Percentiles rank a stretch among this genome's conserved stretches.
Evolutionary conservation across 2,329 filamentous ascomycete species (phyloP).

Genomic region (Pseudogymnoascus sp.): DNA sequence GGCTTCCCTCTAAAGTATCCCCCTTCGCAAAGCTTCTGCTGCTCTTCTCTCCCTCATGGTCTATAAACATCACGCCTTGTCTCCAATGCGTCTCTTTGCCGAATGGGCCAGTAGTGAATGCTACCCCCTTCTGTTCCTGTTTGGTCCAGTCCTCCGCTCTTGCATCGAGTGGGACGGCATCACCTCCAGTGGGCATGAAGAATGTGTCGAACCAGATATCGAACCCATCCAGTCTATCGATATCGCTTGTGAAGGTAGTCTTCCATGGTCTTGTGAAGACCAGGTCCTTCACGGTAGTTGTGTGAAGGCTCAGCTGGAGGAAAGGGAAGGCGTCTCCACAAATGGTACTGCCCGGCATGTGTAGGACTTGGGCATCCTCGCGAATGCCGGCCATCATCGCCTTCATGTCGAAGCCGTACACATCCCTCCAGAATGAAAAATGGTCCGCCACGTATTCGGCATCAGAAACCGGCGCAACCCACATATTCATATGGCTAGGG

Average conservation of each 20-base stretch:
- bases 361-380: slow-evolving; percentile 72
- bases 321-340: slow-evolving; percentile 58
- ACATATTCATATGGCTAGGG: slow-evolving; percentile 76
- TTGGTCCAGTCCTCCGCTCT: slow-evolving; percentile 56
- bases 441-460: slow-evolving; percentile 69
- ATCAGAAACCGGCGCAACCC: slow-evolving; percentile 73
- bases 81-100: slow-evolving; percentile 82
- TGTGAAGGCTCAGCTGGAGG: slow-evolving; percentile 68
- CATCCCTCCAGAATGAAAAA: slow-evolving; percentile 78
- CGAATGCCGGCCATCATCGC: slow-evolving; percentile 78
- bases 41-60: slow-evolving; percentile 40
- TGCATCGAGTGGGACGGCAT: slow-evolving; percentile 39
- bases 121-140: slow-evolving; percentile 52
- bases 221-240: slow-evolving; percentile 74
- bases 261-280: slow-evolving; percentile 64
- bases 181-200: slow-evolving; percentile 59
- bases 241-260: slow-evolving; percentile 50
- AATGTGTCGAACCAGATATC: slow-evolving; percentile 92
- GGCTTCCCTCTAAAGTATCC: slow-evolving; percentile 53
- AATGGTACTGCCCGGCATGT: slow-evolving; percentile 54
- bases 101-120: slow-evolving; percentile 79
- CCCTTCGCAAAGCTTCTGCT: slow-evolving; percentile 40
- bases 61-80: slow-evolving; percentile 68
- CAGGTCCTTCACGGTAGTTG: slow-evolving; percentile 61
- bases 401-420: slow-evolving; percentile 93